Evolutionary conservation across 2,329 filamentous ascomycete genomes (phyloP), one percentile per base, ranked within the genome.

Genomic region (Colletotrichum plurivorum): DNA sequence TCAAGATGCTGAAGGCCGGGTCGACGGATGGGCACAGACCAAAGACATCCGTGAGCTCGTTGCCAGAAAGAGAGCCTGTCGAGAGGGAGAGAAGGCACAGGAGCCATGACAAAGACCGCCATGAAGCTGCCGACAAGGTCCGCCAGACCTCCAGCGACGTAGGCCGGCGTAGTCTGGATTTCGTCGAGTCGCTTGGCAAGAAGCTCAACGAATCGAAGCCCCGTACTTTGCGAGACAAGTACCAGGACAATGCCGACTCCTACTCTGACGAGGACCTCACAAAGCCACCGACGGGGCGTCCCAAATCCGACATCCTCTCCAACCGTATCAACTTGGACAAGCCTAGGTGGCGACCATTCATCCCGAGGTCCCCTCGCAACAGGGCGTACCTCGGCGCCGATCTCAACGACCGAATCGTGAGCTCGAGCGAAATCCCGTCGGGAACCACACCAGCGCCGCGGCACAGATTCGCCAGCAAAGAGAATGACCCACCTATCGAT

Each of bases 1-100:
- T 89, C 46, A 82, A 81, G 67, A 77, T 77, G 1, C 77, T 89
- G 3, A 86, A 85, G 73, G 73, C 70, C 12, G 72, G 71, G 10
- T 67, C 66, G 15, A 70, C 48, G 71, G 64, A 70, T 25, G 64
- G 36, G 1, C 20, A 59, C 9, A 70, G 20, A n/a, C n/a, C 56
- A 9, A 69, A 65, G 20, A 20, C 51, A 16, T 63, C 59, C 4
- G 31, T 60, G 20, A 46, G 43, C 20, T 46, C 51, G 13, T 20
- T 41, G 31, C 41, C 59, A 12, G 41, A 69, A 45, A 49, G 64
- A 18, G 53, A 63, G 52, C 70, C 58, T 41, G 43, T 25, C n/a
- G 36, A 49, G n/a, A 60, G 53, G 51, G 54, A 57, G 46, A 53
- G 36, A 27, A 27, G 46, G 48, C 51, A 61, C 18, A 54, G 59